Evolutionary conservation across 306 rosid genomes (phyloP).

Genomic region (Prunus padus): DNA sequence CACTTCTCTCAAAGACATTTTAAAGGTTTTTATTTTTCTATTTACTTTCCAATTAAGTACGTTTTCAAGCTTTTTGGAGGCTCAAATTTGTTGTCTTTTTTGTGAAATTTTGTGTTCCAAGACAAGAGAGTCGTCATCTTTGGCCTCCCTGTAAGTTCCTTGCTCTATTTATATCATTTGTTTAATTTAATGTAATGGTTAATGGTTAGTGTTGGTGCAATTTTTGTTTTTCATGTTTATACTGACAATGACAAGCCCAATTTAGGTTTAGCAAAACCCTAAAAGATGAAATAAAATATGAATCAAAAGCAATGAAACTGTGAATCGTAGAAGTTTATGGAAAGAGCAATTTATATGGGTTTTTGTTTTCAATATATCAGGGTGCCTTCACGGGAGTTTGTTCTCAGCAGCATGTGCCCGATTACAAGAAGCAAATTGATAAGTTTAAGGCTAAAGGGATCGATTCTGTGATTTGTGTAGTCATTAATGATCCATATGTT

Average conservation of each 20-base stretch:
- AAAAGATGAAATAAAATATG: not conserved
- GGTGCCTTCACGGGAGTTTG: slow-evolving; percentile 98
- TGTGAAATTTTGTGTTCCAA: slow-evolving; percentile 36
- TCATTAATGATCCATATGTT: slow-evolving; percentile 79
- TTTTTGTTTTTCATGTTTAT: not conserved
- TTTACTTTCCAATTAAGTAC: not conserved
- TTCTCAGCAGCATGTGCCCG: slow-evolving; percentile 81
- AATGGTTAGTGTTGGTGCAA: not conserved
- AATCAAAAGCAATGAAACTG: not conserved
- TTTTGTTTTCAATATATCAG: slow-evolving; percentile 35
- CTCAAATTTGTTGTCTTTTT: not conserved
- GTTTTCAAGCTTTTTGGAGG: not conserved
- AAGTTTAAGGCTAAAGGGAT: slow-evolving; percentile 78
- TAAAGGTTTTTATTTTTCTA: slow-evolving; percentile 52
- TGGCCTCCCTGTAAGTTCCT: slow-evolving; percentile 85
- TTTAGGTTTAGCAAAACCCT: not conserved
- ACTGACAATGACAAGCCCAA: not conserved
- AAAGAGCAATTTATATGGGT: not conserved
- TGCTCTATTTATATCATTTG: too few species aligned
- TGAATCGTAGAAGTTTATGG: not conserved
- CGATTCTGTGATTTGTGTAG: slow-evolving; percentile 81
- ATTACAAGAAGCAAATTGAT: slow-evolving; percentile 69
- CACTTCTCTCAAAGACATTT: slow-evolving; percentile 71
- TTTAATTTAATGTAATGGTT: not conserved
- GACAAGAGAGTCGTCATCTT: slow-evolving; percentile 84